Evolutionary conservation across 2,329 filamentous ascomycete species (phyloP), one percentile per base, ranked within the genome.

Genomic region (Nigrospora sphaerica): DNA sequence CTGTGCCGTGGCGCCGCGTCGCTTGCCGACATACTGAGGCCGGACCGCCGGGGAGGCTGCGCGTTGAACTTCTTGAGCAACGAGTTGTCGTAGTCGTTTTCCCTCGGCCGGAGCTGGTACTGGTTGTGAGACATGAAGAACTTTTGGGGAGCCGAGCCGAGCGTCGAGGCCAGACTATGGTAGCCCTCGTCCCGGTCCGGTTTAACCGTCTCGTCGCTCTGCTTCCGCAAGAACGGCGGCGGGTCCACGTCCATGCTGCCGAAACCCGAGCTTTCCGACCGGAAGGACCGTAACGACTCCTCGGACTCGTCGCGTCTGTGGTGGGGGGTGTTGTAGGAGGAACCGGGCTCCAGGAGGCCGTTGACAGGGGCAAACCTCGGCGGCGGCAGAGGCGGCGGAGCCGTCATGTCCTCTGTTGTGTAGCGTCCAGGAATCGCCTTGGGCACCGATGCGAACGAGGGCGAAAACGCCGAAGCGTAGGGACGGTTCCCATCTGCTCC

Each of bases 21-120:
- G 46, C 61, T 65, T 18, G 67, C 53, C 2, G 71, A 73, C 11
- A 67, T 60, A 47, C 67, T 71, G 6, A 76, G 61, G 4, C 65
- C 62, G 11, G 72, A 71, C 42, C 68, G 67, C 13, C 63, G 59
- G 18, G 72, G 67, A 2, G 72, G 66, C 34, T 69, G 61, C 1
- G 71, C 68, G 47, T 79, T 70, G n/a, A 81, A 65, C 61, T 77
- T 81, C 59, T 75, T 76, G 49, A 78, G 72, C 57, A 80, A 69
- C 44, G 64, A 69, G 48, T 67, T 71, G 49, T 75, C 72, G 44
- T 79, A 72, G 13, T 72, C 63, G 39, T 51, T 63, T 14, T 47
- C 52, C 12, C 52, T 74, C 64, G 54, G 70, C 68, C 51, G 59
- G 51, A 76, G 74, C 47, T 74, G 67, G 47, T 70, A 77, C 35